Evolutionary conservation across 768 basidiomycete genomes (phyloP).

Genomic region (Mycena vulgaris): DNA sequence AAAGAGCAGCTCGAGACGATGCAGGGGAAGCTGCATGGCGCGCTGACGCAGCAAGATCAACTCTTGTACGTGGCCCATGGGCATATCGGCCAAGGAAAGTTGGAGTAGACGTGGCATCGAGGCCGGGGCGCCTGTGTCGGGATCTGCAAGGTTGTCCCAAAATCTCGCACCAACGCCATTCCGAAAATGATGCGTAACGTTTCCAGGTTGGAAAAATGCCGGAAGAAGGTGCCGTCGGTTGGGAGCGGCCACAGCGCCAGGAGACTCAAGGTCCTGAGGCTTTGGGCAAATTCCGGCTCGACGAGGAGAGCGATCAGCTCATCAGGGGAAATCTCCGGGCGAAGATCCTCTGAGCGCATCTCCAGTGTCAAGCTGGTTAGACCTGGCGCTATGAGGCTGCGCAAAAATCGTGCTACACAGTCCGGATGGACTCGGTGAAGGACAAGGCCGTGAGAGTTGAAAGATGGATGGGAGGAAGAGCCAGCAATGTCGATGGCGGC

Average conservation of each 20-base stretch:
- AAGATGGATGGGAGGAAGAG: too few species aligned
- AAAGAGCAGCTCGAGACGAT: not conserved
- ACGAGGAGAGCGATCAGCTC: too few species aligned
- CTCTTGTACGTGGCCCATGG: not conserved
- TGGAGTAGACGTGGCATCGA: not conserved
- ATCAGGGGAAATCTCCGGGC: too few species aligned
- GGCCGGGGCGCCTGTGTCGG: not conserved
- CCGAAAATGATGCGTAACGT: not conserved
- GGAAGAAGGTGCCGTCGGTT: not conserved
- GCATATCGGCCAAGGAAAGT: not conserved
- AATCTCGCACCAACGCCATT: not conserved
- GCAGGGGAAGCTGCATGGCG: not conserved
- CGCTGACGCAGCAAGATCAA: not conserved
- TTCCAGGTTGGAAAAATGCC: not conserved
- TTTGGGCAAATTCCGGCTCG: not conserved
- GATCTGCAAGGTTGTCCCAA: not conserved
- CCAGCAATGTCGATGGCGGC: too few species aligned
- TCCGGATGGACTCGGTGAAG: too few species aligned
- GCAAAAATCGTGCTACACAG: too few species aligned
- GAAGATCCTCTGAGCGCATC: too few species aligned
- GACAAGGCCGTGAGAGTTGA: too few species aligned
- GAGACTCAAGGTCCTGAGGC: not conserved
- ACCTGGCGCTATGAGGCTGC: too few species aligned
- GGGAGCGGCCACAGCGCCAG: not conserved
- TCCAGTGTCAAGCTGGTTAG: too few species aligned